Percentiles rank a stretch among this genome's conserved stretches.
Evolutionary conservation across 306 rosid species (phyloP).

Genomic region (Dryas drummondii): DNA sequence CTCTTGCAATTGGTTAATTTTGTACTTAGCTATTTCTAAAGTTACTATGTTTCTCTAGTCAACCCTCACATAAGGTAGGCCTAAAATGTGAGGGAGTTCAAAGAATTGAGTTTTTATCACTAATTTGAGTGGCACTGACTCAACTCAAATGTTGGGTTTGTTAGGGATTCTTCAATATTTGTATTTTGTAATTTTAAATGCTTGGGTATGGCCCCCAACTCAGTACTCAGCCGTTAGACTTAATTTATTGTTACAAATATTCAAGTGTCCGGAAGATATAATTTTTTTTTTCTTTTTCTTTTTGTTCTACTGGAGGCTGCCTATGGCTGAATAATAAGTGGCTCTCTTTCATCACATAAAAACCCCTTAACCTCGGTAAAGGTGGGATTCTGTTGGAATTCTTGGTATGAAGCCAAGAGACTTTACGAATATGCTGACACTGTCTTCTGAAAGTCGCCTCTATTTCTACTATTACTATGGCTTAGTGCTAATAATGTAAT

Average conservation of each 20-base stretch:
- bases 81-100: background rate
- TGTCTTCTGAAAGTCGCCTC: background rate
- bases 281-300: background rate
- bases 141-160: background rate
- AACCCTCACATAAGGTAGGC: background rate
- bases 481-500: background rate
- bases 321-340: background rate
- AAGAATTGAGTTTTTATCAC: background rate
- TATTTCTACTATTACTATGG: background rate
- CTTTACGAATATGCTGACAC: background rate
- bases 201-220: background rate
- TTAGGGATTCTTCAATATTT: background rate
- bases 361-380: background rate
- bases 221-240: background rate
- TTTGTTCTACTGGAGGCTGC: background rate
- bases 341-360: background rate
- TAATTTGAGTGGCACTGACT: background rate
- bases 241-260: background rate
- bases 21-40: background rate
- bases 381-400: background rate
- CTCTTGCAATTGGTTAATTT: constrained; percentile 1
- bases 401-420: background rate
- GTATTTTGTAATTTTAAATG: background rate
- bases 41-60: background rate
- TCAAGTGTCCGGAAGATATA: background rate